phyloP scores from a whole-genome alignment of 2,329 filamentous ascomycete species.

The Thermoascus crustaceus region DNA sequence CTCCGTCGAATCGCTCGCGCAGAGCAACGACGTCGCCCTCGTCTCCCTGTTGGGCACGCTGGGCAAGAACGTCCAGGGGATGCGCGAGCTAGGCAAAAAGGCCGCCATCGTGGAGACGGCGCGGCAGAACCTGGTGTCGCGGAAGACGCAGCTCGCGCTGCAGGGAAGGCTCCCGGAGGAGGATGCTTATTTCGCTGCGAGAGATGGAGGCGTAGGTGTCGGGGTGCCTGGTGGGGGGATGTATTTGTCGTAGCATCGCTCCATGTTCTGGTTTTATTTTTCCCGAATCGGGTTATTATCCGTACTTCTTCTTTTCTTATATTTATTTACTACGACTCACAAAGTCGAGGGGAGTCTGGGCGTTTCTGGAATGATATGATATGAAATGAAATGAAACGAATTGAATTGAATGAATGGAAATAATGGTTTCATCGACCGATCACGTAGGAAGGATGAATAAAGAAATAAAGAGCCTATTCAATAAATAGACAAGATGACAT shows the following conservation, averaged over 20 bases:
- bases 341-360: not conserved
- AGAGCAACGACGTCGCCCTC: constrained; percentile 77
- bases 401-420: too few relatives aligned
- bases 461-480: too few relatives aligned
- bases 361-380: not conserved
- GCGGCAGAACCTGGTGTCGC: constrained; percentile 14
- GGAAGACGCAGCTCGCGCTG: constrained; percentile 18
- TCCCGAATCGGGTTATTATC: not conserved
- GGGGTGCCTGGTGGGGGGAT: not conserved
- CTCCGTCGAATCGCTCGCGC: constrained; percentile 61
- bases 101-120: constrained; percentile 51
- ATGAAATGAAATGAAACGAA: not conserved
- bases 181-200: constrained; percentile 17
- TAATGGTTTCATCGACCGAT: too few relatives aligned
- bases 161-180: constrained; percentile 18
- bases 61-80: constrained; percentile 61
- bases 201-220: constrained; percentile 5
- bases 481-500: too few relatives aligned
- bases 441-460: too few relatives aligned
- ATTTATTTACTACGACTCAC: not conserved
- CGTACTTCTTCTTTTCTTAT: not conserved
- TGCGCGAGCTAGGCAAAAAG: constrained; percentile 68
- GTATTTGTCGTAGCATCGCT: not conserved
- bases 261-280: not conserved
- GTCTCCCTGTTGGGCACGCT: constrained; percentile 68